phyloP scores from a whole-genome alignment of 1,139 yeast species.

The Petasospora fabianii region DNA sequence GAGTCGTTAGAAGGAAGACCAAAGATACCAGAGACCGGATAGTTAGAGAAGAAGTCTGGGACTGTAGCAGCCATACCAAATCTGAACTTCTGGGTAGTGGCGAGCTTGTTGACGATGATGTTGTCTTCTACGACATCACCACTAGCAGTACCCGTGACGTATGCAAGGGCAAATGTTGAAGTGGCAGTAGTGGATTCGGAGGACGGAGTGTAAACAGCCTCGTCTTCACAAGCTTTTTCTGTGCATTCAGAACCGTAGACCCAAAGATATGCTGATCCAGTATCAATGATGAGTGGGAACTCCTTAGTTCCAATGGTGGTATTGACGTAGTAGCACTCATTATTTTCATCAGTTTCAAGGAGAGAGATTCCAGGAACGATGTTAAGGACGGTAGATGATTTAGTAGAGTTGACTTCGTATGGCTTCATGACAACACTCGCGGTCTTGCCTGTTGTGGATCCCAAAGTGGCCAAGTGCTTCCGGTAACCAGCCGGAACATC shows the following conservation, averaged over 20 bases:
- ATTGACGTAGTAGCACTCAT: slow-evolving; percentile 34
- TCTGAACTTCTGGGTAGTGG: slow-evolving; percentile 37
- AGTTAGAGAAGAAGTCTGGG: slow-evolving; percentile 50
- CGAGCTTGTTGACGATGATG: slow-evolving; percentile 40
- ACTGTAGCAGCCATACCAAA: slow-evolving; percentile 54
- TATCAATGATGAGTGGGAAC: slow-evolving; percentile 55
- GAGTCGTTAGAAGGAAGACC: slow-evolving; percentile 48
- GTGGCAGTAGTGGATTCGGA: slow-evolving; percentile 21
- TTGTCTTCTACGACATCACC: slow-evolving; percentile 44
- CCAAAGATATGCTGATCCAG: slow-evolving; percentile 67
- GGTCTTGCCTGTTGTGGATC: not conserved
- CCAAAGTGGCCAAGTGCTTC: slow-evolving; percentile 1
- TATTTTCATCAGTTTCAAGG: slow-evolving; percentile 27
- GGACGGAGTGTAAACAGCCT: slow-evolving; percentile 32
- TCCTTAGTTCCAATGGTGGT: slow-evolving; percentile 36
- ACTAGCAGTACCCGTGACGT: slow-evolving; percentile 52
- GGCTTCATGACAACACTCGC: not conserved
- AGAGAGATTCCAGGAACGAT: slow-evolving; percentile 28
- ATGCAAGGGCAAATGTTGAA: slow-evolving; percentile 42
- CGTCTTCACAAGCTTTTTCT: slow-evolving; percentile 41
- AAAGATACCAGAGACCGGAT: slow-evolving; percentile 56
- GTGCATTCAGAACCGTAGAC: slow-evolving; percentile 52
- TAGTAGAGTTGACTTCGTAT: slow-evolving; percentile 2
- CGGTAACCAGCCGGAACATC: slow-evolving; percentile 6
- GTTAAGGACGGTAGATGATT: slow-evolving; percentile 15